These are phyloP conservation scores for Fusarium haematococcum DNA, from an alignment of 2,329 filamentous ascomycete species.

Conservation along the genomic window DNA sequence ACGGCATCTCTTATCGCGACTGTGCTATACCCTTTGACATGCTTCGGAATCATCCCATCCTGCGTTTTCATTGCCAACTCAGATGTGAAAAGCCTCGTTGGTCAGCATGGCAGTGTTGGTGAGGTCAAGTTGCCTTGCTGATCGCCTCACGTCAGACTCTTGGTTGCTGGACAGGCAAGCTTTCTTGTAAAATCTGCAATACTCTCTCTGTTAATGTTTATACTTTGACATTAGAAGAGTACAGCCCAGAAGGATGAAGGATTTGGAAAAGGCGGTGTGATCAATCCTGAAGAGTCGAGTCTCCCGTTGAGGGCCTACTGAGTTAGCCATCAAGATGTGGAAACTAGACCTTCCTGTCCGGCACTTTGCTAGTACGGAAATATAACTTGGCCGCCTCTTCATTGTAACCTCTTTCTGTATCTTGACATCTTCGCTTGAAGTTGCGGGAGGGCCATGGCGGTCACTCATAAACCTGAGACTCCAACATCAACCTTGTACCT, in stretches of 20 bases:
- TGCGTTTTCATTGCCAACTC: conserved; percentile 18
- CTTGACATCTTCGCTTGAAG: not conserved
- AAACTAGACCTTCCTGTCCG: not conserved
- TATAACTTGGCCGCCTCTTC: not conserved
- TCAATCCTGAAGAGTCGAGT: not conserved
- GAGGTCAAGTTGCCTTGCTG: not conserved
- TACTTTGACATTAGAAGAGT: not conserved
- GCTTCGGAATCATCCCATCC: conserved; percentile 30
- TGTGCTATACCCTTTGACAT: conserved; percentile 17
- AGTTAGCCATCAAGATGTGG: not conserved
- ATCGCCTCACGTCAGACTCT: conserved; percentile 23
- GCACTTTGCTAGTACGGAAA: not conserved
- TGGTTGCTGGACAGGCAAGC: not conserved
- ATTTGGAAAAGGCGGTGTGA: not conserved
- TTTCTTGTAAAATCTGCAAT: not conserved
- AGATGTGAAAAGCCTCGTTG: conserved; percentile 20
- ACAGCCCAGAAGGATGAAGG: not conserved
- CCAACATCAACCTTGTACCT: conserved; percentile 11
- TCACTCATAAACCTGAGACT: conserved; percentile 21
- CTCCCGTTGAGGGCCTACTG: not conserved
- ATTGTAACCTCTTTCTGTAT: not conserved
- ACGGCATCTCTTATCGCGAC: not conserved
- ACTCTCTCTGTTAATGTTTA: not conserved
- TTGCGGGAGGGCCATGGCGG: not conserved
- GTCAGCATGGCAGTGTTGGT: conserved; percentile 14